These are phyloP conservation scores for Trichoderma oligosporum DNA, from an alignment of 2,329 filamentous ascomycete genomes.

Conservation along the genomic window DNA sequence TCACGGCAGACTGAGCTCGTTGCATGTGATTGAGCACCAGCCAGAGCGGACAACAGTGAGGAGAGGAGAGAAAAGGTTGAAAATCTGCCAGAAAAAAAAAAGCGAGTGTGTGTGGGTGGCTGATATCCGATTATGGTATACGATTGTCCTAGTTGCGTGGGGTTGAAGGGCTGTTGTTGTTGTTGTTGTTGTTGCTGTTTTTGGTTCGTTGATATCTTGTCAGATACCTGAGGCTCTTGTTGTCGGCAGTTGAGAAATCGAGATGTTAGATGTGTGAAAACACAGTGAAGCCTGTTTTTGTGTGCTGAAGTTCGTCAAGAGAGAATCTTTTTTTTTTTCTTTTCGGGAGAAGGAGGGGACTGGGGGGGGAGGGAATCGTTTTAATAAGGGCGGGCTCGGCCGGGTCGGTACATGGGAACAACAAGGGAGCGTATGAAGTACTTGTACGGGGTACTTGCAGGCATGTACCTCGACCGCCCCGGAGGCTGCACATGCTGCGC, in stretches of 20 bases:
- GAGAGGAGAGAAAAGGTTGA: neutral
- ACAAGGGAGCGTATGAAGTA: conserved; percentile 5
- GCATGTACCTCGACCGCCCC: conserved; percentile 19
- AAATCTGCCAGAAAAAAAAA: neutral
- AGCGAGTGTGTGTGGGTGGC: conserved; percentile 2
- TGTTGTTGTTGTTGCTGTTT: neutral
- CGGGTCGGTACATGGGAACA: conserved; percentile 28
- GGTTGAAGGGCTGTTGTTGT: neutral
- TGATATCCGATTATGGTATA: neutral
- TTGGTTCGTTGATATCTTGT: neutral
- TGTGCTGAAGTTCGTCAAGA: conserved; percentile 9
- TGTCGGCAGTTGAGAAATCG: conserved; percentile 4
- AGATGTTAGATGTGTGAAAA: conserved; percentile 1
- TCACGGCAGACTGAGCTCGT: conserved; percentile 67
- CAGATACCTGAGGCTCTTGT: neutral
- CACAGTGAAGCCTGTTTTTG: neutral
- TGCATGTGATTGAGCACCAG: conserved; percentile 60
- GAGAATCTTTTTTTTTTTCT: conserved; percentile 22
- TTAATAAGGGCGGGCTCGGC: conserved; percentile 35
- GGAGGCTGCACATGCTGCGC: conserved; percentile 22
- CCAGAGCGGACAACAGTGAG: neutral
- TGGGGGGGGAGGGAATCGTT: conserved; percentile 27
- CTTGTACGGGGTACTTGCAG: conserved; percentile 21
- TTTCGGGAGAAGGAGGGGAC: conserved; percentile 22
- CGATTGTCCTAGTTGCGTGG: neutral